phyloP scores from a whole-genome alignment of 2,329 filamentous ascomycete genomes.

The Stromatinia cepivora region DNA sequence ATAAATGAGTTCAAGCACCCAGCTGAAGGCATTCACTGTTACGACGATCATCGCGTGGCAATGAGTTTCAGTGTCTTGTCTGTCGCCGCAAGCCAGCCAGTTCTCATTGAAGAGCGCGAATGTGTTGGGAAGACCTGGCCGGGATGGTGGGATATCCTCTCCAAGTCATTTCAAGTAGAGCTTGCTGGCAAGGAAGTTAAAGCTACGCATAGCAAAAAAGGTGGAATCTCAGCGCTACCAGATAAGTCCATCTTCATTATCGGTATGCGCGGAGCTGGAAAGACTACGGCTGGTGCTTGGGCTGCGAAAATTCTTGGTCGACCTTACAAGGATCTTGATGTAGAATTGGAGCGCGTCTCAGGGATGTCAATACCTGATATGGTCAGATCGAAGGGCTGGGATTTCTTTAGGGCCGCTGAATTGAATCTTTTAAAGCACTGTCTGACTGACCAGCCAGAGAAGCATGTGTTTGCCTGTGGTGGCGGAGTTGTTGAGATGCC shows the following conservation, averaged over 20 bases:
- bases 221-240: slow-evolving; percentile 43
- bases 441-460: slow-evolving; percentile 71
- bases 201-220: slow-evolving; percentile 42
- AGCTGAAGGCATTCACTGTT: slow-evolving; percentile 76
- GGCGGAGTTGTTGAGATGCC: slow-evolving; percentile 88
- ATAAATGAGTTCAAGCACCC: slow-evolving; percentile 54
- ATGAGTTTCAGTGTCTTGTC: slow-evolving; percentile 97
- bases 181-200: slow-evolving; percentile 67
- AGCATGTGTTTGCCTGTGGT: slow-evolving; percentile 88
- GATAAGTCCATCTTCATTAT: slow-evolving; percentile 85
- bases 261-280: slow-evolving; percentile 95
- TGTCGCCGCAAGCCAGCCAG: slow-evolving; percentile 66
- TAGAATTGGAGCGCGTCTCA: slow-evolving; percentile 74
- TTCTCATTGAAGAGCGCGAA: slow-evolving; percentile 82
- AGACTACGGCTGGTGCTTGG: slow-evolving; percentile 91
- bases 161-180: slow-evolving; percentile 71
- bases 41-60: slow-evolving; percentile 95
- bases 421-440: slow-evolving; percentile 70
- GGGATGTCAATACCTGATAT: slow-evolving; percentile 83
- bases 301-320: slow-evolving; percentile 73
- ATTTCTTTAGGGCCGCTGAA: slow-evolving; percentile 81
- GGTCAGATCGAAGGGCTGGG: slow-evolving; percentile 77
- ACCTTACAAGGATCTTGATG: slow-evolving; percentile 83
- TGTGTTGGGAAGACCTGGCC: slow-evolving; percentile 98
- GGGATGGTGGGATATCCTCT: slow-evolving; percentile 93